Conservation (phyloP, 768 basidiomycete species). For the Coprinopsis strossmayeri region DNA sequence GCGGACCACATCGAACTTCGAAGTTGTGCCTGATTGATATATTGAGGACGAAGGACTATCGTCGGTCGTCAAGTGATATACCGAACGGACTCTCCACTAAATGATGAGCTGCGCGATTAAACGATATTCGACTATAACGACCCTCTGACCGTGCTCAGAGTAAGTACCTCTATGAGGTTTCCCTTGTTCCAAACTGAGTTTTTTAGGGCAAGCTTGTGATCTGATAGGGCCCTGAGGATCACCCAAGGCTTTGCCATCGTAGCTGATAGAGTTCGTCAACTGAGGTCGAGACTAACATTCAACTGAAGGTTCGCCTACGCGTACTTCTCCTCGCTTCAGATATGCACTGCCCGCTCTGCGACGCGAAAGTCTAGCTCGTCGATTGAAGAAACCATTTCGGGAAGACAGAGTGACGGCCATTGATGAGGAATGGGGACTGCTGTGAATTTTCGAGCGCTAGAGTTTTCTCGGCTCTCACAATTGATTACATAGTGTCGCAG, state of each 20-base stretch:
- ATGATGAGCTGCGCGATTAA: background rate
- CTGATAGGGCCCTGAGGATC: slow-evolving; percentile 4
- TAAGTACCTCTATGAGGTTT: background rate
- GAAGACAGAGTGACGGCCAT: no score
- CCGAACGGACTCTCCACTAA: background rate
- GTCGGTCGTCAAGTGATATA: background rate
- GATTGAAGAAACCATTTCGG: no score
- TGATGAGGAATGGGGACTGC: no score
- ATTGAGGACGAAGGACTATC: background rate
- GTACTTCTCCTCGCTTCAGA: no score
- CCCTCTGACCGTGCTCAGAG: background rate
- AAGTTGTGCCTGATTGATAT: background rate
- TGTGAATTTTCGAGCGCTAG: no score
- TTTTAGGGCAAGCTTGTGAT: background rate
- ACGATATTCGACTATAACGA: background rate
- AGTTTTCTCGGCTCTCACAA: no score
- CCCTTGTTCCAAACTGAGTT: background rate
- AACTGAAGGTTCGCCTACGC: background rate
- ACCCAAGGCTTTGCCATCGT: background rate
- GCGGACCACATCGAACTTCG: background rate
- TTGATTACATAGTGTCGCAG: no score
- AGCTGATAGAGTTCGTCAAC: background rate
- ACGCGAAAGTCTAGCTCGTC: no score
- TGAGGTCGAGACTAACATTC: background rate
- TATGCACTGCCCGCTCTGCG: no score